Evolutionary conservation across 2,329 filamentous ascomycete genomes (phyloP).

Genomic region (Fusarium bulbicola): DNA sequence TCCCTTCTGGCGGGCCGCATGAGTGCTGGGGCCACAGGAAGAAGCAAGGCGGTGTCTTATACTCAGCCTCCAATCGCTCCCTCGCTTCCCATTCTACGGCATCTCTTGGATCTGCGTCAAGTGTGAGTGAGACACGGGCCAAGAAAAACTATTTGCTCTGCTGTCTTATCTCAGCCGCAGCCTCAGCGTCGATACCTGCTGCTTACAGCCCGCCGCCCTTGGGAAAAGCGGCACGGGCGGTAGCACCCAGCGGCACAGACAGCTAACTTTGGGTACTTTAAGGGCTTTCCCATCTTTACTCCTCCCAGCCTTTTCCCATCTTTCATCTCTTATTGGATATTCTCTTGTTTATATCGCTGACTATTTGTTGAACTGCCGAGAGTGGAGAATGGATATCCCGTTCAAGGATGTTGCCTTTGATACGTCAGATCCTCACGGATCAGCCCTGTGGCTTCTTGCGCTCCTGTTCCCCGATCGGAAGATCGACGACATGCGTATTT

Average conservation of each 20-base stretch:
- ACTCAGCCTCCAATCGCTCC: background rate
- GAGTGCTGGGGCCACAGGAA: background rate
- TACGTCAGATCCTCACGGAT: slow-evolving; percentile 13
- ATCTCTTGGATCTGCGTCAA: background rate
- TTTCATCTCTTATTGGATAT: background rate
- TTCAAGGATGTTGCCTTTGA: slow-evolving; percentile 26
- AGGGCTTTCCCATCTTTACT: background rate
- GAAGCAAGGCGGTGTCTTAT: background rate
- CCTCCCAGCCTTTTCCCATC: background rate
- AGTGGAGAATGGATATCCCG: slow-evolving; percentile 23
- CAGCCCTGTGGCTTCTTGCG: slow-evolving; percentile 12
- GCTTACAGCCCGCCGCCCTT: background rate
- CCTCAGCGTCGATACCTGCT: background rate
- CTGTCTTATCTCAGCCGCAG: slow-evolving; percentile 12
- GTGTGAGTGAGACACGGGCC: background rate
- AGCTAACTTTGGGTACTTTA: background rate
- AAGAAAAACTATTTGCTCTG: background rate
- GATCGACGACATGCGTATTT: background rate
- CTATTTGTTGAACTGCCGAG: background rate
- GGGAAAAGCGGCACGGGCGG: background rate
- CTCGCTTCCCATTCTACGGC: background rate
- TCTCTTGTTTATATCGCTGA: background rate
- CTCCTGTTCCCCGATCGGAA: slow-evolving; percentile 18
- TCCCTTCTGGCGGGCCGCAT: background rate
- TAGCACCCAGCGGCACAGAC: background rate